Evolutionary conservation across 768 basidiomycete genomes (phyloP).

Genomic region (Pleurotus djamor): DNA sequence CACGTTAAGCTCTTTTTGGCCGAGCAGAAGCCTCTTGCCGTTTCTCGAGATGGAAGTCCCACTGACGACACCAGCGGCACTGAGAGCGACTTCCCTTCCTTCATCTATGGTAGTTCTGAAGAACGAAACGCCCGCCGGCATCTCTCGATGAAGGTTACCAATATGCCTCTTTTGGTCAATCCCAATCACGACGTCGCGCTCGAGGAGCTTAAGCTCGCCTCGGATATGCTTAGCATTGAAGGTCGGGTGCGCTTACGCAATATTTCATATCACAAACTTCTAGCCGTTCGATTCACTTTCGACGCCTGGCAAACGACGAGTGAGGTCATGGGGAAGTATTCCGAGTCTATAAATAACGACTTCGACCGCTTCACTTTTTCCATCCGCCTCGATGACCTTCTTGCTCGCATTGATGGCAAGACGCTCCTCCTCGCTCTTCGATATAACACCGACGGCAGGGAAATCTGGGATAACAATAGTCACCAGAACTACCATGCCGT

Average conservation of each 20-base stretch:
- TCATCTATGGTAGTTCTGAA: constrained; percentile 50
- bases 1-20: constrained; percentile 94
- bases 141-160: constrained; percentile 62
- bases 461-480: constrained; percentile 92
- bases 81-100: constrained; percentile 74
- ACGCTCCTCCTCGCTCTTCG: constrained; percentile 77
- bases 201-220: constrained; percentile 51
- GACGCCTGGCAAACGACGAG: constrained; percentile 96
- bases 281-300: constrained; percentile 89
- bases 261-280: constrained; percentile 82
- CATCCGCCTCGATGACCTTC: constrained; percentile 76
- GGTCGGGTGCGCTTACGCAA: constrained; percentile 83
- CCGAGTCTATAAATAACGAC: constrained; percentile 35
- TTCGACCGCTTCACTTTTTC: constrained; percentile 78
- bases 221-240: constrained; percentile 53
- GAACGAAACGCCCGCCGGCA: constrained; percentile 26
- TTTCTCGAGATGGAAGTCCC: constrained; percentile 88
- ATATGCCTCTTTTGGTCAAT: constrained; percentile 54
- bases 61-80: constrained; percentile 79
- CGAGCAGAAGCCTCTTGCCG: constrained; percentile 93
- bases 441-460: constrained; percentile 65
- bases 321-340: constrained; percentile 81
- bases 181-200: constrained; percentile 45
- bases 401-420: constrained; percentile 79
- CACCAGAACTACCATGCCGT: constrained; percentile 76